Conservation (phyloP, 2,329 filamentous ascomycete species). For the Cadophora sp. region DNA sequence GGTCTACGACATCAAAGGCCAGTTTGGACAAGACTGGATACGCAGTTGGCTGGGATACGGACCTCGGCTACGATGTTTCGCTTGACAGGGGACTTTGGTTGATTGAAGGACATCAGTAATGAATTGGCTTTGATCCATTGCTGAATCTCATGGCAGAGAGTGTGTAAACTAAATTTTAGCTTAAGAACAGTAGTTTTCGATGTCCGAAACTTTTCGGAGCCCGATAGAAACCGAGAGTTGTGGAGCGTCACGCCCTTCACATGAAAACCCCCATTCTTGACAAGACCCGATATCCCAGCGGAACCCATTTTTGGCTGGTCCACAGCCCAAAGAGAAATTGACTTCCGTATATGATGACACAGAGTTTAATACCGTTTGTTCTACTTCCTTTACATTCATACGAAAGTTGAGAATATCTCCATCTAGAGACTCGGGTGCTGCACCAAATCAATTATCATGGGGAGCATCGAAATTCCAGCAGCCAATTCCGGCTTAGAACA, state of each 20-base stretch:
- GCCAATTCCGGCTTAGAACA: not conserved
- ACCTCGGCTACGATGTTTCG: conserved; percentile 22
- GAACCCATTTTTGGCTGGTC: not conserved
- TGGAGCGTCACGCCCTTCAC: not conserved
- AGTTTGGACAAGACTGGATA: conserved; percentile 2
- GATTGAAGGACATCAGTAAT: not conserved
- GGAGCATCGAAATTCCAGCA: conserved; percentile 11
- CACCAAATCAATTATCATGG: not conserved
- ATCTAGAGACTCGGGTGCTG: not conserved
- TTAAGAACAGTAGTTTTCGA: no score
- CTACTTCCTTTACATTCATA: not conserved
- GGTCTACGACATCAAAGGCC: not conserved
- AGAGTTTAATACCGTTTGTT: no score
- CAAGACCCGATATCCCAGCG: not conserved
- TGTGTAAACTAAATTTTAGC: not conserved
- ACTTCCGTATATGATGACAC: not conserved
- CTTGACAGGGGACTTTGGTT: conserved; percentile 11
- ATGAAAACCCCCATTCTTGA: conserved; percentile 7
- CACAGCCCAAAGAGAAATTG: not conserved
- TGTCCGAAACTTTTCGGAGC: not conserved
- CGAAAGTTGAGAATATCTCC: not conserved
- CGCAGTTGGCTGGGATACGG: not conserved
- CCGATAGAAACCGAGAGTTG: conserved; percentile 2
- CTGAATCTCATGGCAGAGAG: not conserved
- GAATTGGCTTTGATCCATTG: not conserved